Evolutionary conservation across 208 protist species (phyloP).

Genomic region (Leishmania aethiopica): DNA sequence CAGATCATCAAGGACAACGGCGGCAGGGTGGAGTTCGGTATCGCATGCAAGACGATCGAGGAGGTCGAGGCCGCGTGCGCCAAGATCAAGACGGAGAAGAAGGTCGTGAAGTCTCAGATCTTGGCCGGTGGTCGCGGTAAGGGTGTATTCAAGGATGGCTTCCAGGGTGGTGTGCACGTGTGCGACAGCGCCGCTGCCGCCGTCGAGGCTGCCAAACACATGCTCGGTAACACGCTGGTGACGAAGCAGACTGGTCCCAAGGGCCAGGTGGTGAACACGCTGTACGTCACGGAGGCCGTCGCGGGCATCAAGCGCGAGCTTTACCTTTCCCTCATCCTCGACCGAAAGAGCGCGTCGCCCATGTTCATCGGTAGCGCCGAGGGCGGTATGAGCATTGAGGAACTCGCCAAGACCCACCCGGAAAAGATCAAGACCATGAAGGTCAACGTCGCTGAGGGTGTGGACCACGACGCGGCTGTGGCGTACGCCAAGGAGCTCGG

Average conservation of each 20-base stretch:
- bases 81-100: conserved; percentile 91
- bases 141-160: conserved; percentile 97
- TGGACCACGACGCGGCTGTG: conserved; percentile 84
- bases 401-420: conserved; percentile 95
- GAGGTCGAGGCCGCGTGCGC: conserved; percentile 89
- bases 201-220: conserved; percentile 89
- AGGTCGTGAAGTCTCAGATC: conserved; percentile 99
- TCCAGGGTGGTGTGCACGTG: conserved; percentile 93
- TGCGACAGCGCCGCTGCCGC: conserved; percentile 87
- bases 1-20: conserved; percentile 88
- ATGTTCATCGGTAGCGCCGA: conserved; percentile 95
- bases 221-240: conserved; percentile 98
- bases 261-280: conserved; percentile 91
- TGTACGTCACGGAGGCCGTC: conserved; percentile 93
- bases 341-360: conserved; percentile 92
- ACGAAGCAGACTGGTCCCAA: conserved; percentile 99
- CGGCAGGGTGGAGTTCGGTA: conserved; percentile 92
- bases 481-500: conserved; percentile 91
- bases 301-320: conserved; percentile 94
- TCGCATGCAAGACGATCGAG: conserved; percentile 82
- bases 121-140: conserved; percentile 99
- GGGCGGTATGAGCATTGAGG: conserved; percentile 99
- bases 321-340: conserved; percentile 99
- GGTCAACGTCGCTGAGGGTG: conserved; percentile 94
- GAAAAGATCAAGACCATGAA: conserved; percentile 96